These are phyloP conservation scores for Endoconidiophora polonica DNA, from an alignment of 2,329 filamentous ascomycete genomes.

Conservation along the genomic window DNA sequence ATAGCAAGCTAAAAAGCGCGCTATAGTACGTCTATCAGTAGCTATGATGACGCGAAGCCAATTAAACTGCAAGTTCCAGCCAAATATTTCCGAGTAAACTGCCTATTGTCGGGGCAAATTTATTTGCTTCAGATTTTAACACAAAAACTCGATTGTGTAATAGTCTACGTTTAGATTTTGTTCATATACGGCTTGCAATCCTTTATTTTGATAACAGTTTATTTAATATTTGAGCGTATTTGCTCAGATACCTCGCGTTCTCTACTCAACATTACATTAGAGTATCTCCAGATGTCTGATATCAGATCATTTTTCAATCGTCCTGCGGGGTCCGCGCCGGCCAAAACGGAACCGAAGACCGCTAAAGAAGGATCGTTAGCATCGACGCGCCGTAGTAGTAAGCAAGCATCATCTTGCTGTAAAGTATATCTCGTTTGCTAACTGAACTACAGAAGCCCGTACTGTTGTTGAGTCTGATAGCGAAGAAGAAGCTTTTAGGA, in stretches of 20 bases:
- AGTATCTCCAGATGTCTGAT: slow-evolving; percentile 33
- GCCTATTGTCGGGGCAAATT: too few species aligned
- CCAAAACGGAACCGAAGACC: slow-evolving; percentile 31
- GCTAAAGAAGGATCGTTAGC: slow-evolving; percentile 25
- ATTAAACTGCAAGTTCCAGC: slow-evolving; percentile 3
- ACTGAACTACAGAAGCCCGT: slow-evolving; percentile 29
- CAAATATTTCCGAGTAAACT: too few species aligned
- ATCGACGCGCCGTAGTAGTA: slow-evolving; percentile 26
- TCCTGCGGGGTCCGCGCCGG: slow-evolving; percentile 44
- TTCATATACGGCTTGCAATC: too few species aligned
- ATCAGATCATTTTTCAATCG: slow-evolving; percentile 83
- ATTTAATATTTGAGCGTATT: too few species aligned
- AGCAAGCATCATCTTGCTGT: slow-evolving; percentile 13
- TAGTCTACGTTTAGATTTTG: too few species aligned
- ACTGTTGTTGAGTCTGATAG: slow-evolving; percentile 72
- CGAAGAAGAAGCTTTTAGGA: slow-evolving; percentile 27
- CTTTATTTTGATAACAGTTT: too few species aligned
- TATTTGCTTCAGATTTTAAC: too few species aligned
- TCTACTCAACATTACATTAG: neutral
- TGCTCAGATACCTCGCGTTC: too few species aligned
- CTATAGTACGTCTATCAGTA: neutral
- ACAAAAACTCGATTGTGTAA: too few species aligned
- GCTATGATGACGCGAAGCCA: slow-evolving; percentile 8
- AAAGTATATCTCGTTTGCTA: slow-evolving; percentile 11
- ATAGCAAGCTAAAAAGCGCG: slow-evolving; percentile 1